A percentile compares a stretch with the other conserved stretches of the same genome.
Evolutionary conservation across 352 stramenopile genomes (phyloP).

Genomic region (Globisporangium parvum): DNA sequence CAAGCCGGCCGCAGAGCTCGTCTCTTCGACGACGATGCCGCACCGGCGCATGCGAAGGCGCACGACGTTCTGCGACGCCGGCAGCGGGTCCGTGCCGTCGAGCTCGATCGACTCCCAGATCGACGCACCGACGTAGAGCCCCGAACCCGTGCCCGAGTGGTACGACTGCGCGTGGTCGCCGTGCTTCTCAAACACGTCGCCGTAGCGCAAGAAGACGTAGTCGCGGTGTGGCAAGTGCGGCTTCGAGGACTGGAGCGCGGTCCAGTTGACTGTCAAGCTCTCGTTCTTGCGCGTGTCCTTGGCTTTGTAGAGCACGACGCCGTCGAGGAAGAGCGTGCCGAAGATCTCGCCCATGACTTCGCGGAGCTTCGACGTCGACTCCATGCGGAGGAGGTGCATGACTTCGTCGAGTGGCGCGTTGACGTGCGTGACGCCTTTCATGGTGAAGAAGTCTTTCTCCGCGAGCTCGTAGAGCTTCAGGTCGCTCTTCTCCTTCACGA

Average conservation of each 20-base stretch:
- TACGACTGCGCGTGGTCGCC: constrained; percentile 52
- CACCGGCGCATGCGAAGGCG: constrained; percentile 72
- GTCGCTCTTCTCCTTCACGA: constrained; percentile 63
- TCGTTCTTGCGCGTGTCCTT: constrained; percentile 58
- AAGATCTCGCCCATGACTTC: constrained; percentile 83
- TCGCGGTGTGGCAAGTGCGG: constrained; percentile 78
- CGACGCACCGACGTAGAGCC: constrained; percentile 62
- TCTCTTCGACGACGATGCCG: constrained; percentile 77
- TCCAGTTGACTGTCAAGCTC: constrained; percentile 76
- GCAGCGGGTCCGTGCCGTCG: constrained; percentile 65
- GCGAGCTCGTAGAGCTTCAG: constrained; percentile 73
- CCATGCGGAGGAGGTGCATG: constrained; percentile 78
- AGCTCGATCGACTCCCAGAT: constrained; percentile 86
- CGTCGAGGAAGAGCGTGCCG: constrained; percentile 77
- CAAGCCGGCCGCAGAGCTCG: constrained; percentile 41
- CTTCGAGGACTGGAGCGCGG: constrained; percentile 73
- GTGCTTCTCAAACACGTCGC: constrained; percentile 72
- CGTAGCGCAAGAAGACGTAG: constrained; percentile 85
- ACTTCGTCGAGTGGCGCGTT: constrained; percentile 70
- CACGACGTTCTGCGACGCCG: constrained; percentile 72
- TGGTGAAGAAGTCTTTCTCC: constrained; percentile 84
- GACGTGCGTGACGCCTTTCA: constrained; percentile 73
- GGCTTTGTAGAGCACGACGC: constrained; percentile 61
- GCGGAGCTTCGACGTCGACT: constrained; percentile 51
- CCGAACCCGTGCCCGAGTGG: constrained; percentile 42